Evolutionary conservation across 129 eudicot genomes (phyloP).

Genomic region (Mikania micrantha): DNA sequence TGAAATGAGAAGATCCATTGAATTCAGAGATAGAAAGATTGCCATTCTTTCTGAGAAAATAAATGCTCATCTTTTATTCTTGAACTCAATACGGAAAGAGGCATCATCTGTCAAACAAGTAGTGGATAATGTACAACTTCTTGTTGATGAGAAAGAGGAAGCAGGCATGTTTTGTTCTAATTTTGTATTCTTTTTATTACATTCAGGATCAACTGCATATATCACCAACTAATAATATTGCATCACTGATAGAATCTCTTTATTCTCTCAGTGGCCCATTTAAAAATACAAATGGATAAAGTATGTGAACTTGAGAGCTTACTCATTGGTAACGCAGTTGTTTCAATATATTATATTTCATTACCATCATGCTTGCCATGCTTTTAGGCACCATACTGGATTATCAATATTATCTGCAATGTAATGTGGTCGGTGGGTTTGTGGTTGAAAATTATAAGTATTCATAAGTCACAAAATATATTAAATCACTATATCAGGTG

Average conservation of each 20-base stretch:
- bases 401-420: not conserved
- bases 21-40: slow-evolving; percentile 47
- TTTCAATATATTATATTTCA: not conserved
- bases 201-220: slow-evolving; percentile 16
- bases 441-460: not conserved
- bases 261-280: slow-evolving; percentile 33
- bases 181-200: not conserved
- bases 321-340: slow-evolving; percentile 41
- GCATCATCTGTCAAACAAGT: slow-evolving; percentile 39
- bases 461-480: not conserved
- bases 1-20: slow-evolving; percentile 54
- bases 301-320: slow-evolving; percentile 36
- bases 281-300: slow-evolving; percentile 46
- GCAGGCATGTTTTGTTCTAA: slow-evolving; percentile 41
- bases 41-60: slow-evolving; percentile 46
- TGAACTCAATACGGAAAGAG: slow-evolving; percentile 45
- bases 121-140: slow-evolving; percentile 39
- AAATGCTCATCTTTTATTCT: slow-evolving; percentile 27
- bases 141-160: slow-evolving; percentile 48
- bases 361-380: not conserved
- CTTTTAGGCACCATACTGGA: not conserved
- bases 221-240: not conserved
- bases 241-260: not conserved
- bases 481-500: not conserved
- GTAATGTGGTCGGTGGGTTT: not conserved